These are phyloP conservation scores for Suillus sp. DNA, from an alignment of 768 basidiomycete genomes.

Conservation along the genomic window DNA sequence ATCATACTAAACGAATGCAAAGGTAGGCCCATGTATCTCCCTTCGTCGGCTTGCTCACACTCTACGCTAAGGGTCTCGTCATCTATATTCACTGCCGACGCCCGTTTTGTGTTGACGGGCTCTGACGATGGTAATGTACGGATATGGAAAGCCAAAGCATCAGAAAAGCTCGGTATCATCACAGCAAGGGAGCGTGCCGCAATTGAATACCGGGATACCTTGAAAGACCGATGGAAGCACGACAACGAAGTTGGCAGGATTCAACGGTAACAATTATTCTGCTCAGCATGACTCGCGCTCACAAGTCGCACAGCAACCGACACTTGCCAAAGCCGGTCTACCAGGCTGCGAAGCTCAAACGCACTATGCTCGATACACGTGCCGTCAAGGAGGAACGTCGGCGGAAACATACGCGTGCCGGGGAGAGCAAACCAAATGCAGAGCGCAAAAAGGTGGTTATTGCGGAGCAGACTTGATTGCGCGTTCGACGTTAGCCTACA, in stretches of 20 bases:
- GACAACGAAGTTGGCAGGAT: slow-evolving; percentile 82
- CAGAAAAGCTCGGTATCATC: slow-evolving; percentile 88
- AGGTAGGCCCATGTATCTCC: slow-evolving; percentile 48
- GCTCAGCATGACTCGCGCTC: slow-evolving; percentile 10
- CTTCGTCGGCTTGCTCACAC: slow-evolving; percentile 3
- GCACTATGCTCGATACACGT: slow-evolving; percentile 87
- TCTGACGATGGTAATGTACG: slow-evolving; percentile 96
- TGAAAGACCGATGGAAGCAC: slow-evolving; percentile 87
- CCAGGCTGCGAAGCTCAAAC: slow-evolving; percentile 83
- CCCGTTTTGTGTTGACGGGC: slow-evolving; percentile 87
- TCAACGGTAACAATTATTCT: slow-evolving; percentile 57
- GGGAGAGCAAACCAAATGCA: slow-evolving; percentile 84
- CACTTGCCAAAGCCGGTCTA: slow-evolving; percentile 92
- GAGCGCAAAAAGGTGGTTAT: slow-evolving; percentile 89
- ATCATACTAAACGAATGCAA: slow-evolving; percentile 99
- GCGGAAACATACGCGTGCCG: slow-evolving; percentile 84
- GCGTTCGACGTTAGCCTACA: slow-evolving; percentile 7
- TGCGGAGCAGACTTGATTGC: slow-evolving; percentile 60
- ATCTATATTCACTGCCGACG: slow-evolving; percentile 84
- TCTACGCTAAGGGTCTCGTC: slow-evolving; percentile 70
- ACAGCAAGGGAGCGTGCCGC: slow-evolving; percentile 88
- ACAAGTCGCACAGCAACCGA: slow-evolving; percentile 51
- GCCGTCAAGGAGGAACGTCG: slow-evolving; percentile 93
- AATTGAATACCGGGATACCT: slow-evolving; percentile 88
- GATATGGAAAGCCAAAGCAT: slow-evolving; percentile 93